Percentiles rank a stretch among this genome's conserved stretches.
phyloP scores from a whole-genome alignment of 2,329 filamentous ascomycete species.

The Diaporthe destruens region DNA sequence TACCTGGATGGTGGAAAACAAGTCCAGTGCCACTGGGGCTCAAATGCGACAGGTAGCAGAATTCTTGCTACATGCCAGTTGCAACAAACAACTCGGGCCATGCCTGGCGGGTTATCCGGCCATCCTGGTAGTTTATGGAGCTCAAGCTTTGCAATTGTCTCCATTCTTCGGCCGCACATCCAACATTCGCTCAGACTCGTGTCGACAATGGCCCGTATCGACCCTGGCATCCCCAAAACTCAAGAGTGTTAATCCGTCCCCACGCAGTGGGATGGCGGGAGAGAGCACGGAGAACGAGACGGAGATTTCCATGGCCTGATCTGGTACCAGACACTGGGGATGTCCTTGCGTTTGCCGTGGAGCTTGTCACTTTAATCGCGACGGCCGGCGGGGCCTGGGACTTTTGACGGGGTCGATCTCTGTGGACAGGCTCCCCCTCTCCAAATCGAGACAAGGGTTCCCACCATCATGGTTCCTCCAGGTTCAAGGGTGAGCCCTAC shows the following conservation, averaged over 20 bases:
- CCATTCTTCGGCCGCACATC: slow-evolving; percentile 5
- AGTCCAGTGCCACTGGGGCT: background rate
- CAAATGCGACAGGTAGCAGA: slow-evolving; percentile 24
- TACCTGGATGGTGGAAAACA: background rate
- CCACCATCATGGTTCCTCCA: slow-evolving; percentile 33
- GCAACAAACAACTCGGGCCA: slow-evolving; percentile 3
- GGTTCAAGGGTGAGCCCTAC: slow-evolving; percentile 25
- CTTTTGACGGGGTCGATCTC: slow-evolving; percentile 27
- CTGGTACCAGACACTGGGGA: slow-evolving; percentile 23
- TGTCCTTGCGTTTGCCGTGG: slow-evolving; percentile 25
- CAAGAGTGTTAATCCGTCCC: background rate
- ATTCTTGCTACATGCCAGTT: slow-evolving; percentile 17
- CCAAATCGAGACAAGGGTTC: slow-evolving; percentile 35
- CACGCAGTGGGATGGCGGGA: slow-evolving; percentile 19
- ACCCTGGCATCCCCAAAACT: slow-evolving; percentile 14
- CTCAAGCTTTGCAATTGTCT: slow-evolving; percentile 1
- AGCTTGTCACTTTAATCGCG: slow-evolving; percentile 39
- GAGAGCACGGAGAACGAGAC: slow-evolving; percentile 14
- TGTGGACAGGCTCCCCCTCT: slow-evolving; percentile 18
- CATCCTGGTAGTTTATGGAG: slow-evolving; percentile 10
- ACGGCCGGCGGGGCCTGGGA: slow-evolving; percentile 29
- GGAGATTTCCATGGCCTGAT: slow-evolving; percentile 31
- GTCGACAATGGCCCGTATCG: slow-evolving; percentile 16
- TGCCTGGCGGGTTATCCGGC: slow-evolving; percentile 12
- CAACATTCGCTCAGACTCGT: slow-evolving; percentile 24